Evolutionary conservation across 805 yeast genomes (phyloP).

Genomic region (Yamadazyma philogaea): DNA sequence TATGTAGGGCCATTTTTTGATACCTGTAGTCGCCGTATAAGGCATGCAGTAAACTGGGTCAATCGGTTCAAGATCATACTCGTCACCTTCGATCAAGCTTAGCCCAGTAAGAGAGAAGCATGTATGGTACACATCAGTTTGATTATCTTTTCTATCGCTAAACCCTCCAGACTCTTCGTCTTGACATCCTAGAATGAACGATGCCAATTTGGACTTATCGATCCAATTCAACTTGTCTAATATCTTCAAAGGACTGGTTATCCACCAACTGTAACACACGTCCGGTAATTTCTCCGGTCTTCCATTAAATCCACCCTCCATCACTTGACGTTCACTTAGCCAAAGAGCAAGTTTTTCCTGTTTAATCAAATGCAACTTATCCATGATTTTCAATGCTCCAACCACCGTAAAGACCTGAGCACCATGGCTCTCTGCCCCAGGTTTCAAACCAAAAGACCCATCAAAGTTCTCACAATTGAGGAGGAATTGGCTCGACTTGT

Average conservation of each 20-base stretch:
- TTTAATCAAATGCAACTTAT: conserved; percentile 47
- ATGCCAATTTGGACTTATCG: conserved; percentile 55
- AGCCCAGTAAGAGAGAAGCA: conserved; percentile 87
- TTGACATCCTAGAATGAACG: conserved; percentile 74
- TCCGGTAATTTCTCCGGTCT: conserved; percentile 95
- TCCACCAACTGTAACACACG: conserved; percentile 99
- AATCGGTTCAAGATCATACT: conserved; percentile 50
- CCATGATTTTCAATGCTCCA: conserved; percentile 72
- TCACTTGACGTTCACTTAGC: conserved; percentile 86
- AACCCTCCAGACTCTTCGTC: conserved; percentile 82
- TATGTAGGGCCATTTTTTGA: conserved; percentile 25
- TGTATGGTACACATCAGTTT: conserved; percentile 91
- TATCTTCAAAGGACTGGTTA: conserved; percentile 68
- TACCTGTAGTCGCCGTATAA: conserved; percentile 31
- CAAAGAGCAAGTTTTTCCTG: conserved; percentile 62
- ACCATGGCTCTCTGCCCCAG: conserved; percentile 94
- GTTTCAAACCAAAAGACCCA: conserved; percentile 91
- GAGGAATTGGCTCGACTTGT: conserved; percentile 65
- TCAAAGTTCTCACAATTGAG: conserved; percentile 80
- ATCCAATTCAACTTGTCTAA: conserved; percentile 73
- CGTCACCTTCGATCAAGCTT: conserved; percentile 63
- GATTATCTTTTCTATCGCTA: conserved; percentile 87
- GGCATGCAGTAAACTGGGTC: conserved; percentile 93
- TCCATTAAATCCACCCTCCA: conserved; percentile 89
- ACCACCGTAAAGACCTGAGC: conserved; percentile 88